Conservation (phyloP, 495 filamentous ascomycete species). For the Hypoxylon crocopeplum region DNA sequence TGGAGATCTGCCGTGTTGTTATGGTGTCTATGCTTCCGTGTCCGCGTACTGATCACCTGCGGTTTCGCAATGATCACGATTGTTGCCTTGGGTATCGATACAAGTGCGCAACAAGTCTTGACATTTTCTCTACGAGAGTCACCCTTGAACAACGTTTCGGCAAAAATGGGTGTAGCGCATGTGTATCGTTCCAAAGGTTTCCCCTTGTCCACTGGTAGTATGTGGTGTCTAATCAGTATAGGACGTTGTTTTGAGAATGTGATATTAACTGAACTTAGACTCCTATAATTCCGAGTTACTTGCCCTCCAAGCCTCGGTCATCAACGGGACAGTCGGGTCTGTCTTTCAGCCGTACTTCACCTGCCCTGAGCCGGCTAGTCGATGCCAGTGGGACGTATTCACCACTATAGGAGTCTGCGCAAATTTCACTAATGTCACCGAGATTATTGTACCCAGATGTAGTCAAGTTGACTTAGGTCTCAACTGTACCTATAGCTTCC, state of each 20-base stretch:
- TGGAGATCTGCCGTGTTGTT: conserved; percentile 30
- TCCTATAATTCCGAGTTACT: too few relatives aligned
- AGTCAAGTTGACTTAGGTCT: background rate
- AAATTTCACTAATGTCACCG: conserved; percentile 1
- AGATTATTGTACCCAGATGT: background rate
- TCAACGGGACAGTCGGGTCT: conserved; percentile 10
- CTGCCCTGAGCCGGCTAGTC: conserved; percentile 11
- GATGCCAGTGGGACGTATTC: conserved; percentile 15
- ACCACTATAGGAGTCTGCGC: conserved; percentile 17
- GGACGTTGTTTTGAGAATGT: conserved; percentile 1
- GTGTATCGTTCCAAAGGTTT: conserved; percentile 10
- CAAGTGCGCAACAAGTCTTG: conserved; percentile 31
- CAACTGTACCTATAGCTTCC: conserved; percentile 16
- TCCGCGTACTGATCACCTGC: conserved; percentile 4
- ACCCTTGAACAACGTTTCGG: conserved; percentile 3
- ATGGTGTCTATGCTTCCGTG: conserved; percentile 9
- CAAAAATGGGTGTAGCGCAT: conserved; percentile 2
- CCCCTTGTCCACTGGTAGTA: too few relatives aligned
- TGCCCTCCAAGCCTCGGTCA: conserved; percentile 1
- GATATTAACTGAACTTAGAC: too few relatives aligned
- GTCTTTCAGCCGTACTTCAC: conserved; percentile 14
- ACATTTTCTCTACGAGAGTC: conserved; percentile 8
- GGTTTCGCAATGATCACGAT: conserved; percentile 26
- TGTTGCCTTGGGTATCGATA: conserved; percentile 27
- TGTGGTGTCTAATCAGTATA: too few relatives aligned